Evolutionary conservation across 2,329 filamentous ascomycete genomes (phyloP), one percentile per base, ranked within the genome.

Genomic region (Teratosphaeria viscida): DNA sequence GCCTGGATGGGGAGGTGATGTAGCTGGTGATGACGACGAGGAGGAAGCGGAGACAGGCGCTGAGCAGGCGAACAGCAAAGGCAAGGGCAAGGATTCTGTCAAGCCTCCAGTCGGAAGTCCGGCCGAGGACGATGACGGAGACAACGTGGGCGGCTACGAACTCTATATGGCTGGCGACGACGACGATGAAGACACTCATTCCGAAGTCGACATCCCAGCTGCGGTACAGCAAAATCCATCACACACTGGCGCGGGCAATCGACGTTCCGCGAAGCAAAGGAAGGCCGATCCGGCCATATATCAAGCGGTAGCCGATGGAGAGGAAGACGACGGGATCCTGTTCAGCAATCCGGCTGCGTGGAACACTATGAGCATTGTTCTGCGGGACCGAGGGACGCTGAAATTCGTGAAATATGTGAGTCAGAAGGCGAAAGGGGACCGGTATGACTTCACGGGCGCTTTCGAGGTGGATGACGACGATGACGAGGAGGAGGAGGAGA

Each of bases 331-430:
- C 65, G 85, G 85, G 0, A 83, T 89, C 57, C 74, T 89, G 37
- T 88, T 89, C 71, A 85, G 82, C 54, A 86, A 85, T 67, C 80
- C 85, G 0, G 85, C 86, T 1, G 78, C 79, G 7, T 99, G 94
- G 94, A 97, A 97, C 74, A 90, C 88, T 64, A 81, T 99, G 78
- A 91, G 87, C 64, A 84, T 99, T 65, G 94, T 97, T 35, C 78
- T 97, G 66, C 83, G 94, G 60, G 94, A 99, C 72, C 85, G 84
- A 65, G 92, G 90, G 14, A 87, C 88, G 14, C 79, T 99, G 70
- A 87, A 90, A 72, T 99, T 99, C 72, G 91, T 97, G 69, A 99
- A 97, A 79, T 99, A 97, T 73, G 88, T 99, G 26, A 95, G 88
- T 74, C 81, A 81, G 61, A 83, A 81, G 56, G 94, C 94, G 7